Base-by-base conservation (phyloP, 2,329 filamentous ascomycete species). In the Tolypocladium capitatum region DNA sequence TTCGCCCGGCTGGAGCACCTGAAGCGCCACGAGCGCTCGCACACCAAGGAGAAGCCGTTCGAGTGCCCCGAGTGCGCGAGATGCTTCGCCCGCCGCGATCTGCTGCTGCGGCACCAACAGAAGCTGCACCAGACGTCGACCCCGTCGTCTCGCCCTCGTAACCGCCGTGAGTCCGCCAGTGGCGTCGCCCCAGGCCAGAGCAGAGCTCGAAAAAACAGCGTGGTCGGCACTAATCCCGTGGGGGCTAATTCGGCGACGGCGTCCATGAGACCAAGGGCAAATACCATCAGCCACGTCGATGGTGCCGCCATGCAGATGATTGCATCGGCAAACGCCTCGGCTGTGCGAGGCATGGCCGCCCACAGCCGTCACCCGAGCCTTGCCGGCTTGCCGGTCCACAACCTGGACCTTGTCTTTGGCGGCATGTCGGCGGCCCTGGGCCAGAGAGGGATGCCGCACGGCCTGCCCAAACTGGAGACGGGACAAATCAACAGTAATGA, bases 11-110 rank as follows among this genome's bases (percentile, higher is more conserved):
- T 98, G 58, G 92, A 98, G 69, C 92, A 98, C 65, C 72, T 98
- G 56, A 98, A 98, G 71, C 84, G 92, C 51, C 92, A 98, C 67
- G 92, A 97, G 69, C 81, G 92, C 52, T 95, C 89, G n/a, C 90
- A 96, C 64, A 96, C 90, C 41, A 96, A 98, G 66, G 90, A 98
- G 70, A 98, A 98, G 73, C 92, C 92, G 1, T 98, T 98, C 59
- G 89, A 96, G 67, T 98, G 92, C 60, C 87, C 88, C 28, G 88
- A 97, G 65, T 98, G 92, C 67, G 78, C 87, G 34, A 74, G 92
- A 68, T 97, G 92, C 69, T 98, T 98, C 68, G 92, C 92, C 51
- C 81, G 92, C 51, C 81, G 92, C 55, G 92, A 98, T 66, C 69
- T 98, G 56, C 76, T 98, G 48, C 72, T 98, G 55, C 81, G 92